A percentile compares a stretch with the other conserved stretches of the same genome.
Conservation (phyloP, 2,329 filamentous ascomycete genomes). For the Diaporthe velutina region DNA sequence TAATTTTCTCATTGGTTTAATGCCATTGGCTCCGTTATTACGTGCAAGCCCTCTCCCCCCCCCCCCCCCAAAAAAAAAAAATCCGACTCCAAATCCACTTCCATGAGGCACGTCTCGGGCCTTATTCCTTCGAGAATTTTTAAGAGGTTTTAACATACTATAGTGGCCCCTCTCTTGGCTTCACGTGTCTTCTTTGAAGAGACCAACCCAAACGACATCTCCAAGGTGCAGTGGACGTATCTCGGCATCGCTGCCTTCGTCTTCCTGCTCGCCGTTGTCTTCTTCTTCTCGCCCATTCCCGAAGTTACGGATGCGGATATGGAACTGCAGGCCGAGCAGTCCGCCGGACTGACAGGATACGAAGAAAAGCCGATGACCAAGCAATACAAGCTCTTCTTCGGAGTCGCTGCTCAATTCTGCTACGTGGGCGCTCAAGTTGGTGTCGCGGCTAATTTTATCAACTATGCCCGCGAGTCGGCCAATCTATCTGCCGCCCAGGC, state of each 20-base stretch:
- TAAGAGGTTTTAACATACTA: neutral
- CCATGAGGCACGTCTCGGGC: neutral
- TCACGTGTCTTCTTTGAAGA: slow-evolving; percentile 78
- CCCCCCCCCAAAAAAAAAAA: too few relatives aligned
- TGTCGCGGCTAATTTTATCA: slow-evolving; percentile 77
- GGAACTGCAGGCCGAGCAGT: slow-evolving; percentile 67
- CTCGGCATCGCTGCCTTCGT: slow-evolving; percentile 79
- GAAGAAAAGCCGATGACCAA: slow-evolving; percentile 73
- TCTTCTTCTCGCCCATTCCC: slow-evolving; percentile 75
- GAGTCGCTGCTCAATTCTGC: slow-evolving; percentile 80
- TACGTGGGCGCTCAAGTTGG: slow-evolving; percentile 79
- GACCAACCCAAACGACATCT: slow-evolving; percentile 66
- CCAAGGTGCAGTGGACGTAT: slow-evolving; percentile 81
- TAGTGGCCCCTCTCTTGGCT: slow-evolving; percentile 75
- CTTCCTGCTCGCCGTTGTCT: slow-evolving; percentile 71
- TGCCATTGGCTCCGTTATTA: slow-evolving; percentile 74
- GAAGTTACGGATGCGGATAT: slow-evolving; percentile 79
- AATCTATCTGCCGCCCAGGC: slow-evolving; percentile 63
- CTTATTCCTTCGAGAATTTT: neutral
- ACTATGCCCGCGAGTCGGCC: slow-evolving; percentile 72
- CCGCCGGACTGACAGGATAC: slow-evolving; percentile 59
- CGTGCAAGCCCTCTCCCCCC: neutral
- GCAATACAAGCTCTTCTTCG: slow-evolving; percentile 81
- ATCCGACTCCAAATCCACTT: neutral
- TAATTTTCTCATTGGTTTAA: slow-evolving; percentile 83